Conservation (phyloP, 2,329 filamentous ascomycete species). For the Colletotrichum orbiculare region DNA sequence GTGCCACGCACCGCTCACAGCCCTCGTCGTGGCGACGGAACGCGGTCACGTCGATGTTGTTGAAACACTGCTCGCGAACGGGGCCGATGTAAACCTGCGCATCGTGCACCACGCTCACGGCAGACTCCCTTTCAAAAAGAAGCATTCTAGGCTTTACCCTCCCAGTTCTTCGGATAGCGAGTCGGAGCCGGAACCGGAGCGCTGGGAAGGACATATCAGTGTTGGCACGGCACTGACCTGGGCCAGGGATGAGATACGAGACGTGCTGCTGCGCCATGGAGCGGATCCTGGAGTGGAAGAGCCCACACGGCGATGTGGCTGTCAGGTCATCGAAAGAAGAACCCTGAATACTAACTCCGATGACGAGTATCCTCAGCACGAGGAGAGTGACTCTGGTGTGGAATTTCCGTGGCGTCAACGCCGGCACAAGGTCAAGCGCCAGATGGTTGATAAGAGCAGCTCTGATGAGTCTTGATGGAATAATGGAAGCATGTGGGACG, state of each 20-base stretch:
- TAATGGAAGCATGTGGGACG: too few relatives aligned
- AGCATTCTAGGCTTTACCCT: not conserved
- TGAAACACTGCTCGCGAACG: not conserved
- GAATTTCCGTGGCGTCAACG: not conserved
- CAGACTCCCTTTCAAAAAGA: constrained; percentile 1
- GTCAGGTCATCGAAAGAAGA: not conserved
- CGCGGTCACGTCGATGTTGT: not conserved
- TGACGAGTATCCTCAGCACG: not conserved
- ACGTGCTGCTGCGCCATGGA: constrained; percentile 3
- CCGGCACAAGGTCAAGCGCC: too few relatives aligned
- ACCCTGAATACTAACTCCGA: not conserved
- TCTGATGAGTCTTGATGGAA: too few relatives aligned
- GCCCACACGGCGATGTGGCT: not conserved
- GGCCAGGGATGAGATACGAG: constrained; percentile 6
- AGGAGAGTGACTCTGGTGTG: not conserved
- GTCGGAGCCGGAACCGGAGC: not conserved
- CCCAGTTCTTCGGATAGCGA: constrained; percentile 8
- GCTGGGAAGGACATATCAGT: constrained; percentile 5
- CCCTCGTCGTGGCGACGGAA: constrained; percentile 5
- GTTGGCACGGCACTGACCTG: constrained; percentile 11
- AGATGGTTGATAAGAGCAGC: too few relatives aligned
- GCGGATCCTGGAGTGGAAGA: constrained; percentile 2
- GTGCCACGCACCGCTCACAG: constrained; percentile 2
- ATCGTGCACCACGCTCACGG: constrained; percentile 11
- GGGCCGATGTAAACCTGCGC: constrained; percentile 13